Percentiles rank a stretch among this genome's conserved stretches.
These are phyloP conservation scores for Lepiota subincarnata DNA, from an alignment of 768 basidiomycete genomes.

Conservation along the genomic window DNA sequence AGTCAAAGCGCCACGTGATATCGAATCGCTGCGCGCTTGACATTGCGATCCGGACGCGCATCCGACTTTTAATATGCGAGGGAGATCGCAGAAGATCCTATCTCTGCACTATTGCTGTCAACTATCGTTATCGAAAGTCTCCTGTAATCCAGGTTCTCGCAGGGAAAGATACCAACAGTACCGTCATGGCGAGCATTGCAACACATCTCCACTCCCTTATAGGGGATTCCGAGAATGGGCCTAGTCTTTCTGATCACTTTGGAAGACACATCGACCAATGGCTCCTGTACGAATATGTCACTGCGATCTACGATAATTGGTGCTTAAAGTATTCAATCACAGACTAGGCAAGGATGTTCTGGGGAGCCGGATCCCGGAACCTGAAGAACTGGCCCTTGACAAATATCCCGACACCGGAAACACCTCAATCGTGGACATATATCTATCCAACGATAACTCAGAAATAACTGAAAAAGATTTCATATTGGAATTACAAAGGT, in stretches of 20 bases:
- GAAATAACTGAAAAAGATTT: not conserved
- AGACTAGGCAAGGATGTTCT: not conserved
- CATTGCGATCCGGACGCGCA: not conserved
- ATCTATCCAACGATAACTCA: not conserved
- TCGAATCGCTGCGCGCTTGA: not conserved
- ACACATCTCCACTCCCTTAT: slow-evolving; percentile 4
- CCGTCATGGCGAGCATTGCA: not conserved
- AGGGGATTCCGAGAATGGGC: not conserved
- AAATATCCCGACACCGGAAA: not conserved
- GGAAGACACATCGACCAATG: slow-evolving; percentile 7
- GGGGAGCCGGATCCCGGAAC: not conserved
- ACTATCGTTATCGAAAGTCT: too few species aligned
- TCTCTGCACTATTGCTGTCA: not conserved
- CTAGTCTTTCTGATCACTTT: not conserved
- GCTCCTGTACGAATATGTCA: slow-evolving; percentile 2
- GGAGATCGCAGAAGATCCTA: not conserved
- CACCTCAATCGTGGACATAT: slow-evolving; percentile 3
- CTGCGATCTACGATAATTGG: too few species aligned
- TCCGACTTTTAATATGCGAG: not conserved
- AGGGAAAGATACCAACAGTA: not conserved
- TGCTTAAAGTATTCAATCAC: not conserved
- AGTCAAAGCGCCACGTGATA: slow-evolving; percentile 6
- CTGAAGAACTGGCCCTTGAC: not conserved
- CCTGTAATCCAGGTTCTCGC: too few species aligned
- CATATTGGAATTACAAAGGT: not conserved